Conservation (phyloP, 257 asterid species). For the Linderniella brevidens region DNA sequence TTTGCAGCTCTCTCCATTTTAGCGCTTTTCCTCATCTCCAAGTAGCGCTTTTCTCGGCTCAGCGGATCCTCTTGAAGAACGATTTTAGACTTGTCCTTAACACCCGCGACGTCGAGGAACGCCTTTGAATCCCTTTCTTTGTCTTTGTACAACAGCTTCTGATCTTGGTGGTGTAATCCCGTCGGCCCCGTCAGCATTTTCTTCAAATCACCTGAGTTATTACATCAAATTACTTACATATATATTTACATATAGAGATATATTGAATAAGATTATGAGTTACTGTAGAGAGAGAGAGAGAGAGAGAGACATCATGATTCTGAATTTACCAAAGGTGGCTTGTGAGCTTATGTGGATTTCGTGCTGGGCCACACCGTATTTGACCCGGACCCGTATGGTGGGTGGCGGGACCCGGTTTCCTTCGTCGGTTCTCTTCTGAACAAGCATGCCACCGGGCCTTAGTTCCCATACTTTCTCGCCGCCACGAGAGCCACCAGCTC, state of each 20-base stretch:
- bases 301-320: no score
- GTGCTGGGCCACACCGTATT: conserved; percentile 40
- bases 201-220: conserved; percentile 46
- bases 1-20: conserved; percentile 36
- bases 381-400: conserved; percentile 35
- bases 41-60: conserved; percentile 22
- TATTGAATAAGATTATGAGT: no score
- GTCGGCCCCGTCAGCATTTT: conserved; percentile 37
- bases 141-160: conserved; percentile 40
- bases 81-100: conserved; percentile 42
- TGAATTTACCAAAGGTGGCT: conserved; percentile 40
- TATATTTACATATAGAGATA: no score
- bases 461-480: conserved; percentile 26
- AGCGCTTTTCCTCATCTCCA: conserved; percentile 30
- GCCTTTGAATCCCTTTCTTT: conserved; percentile 40
- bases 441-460: conserved; percentile 69
- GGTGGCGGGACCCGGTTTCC: conserved; percentile 10
- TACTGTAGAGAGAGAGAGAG: no score
- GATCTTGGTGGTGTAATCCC: conserved; percentile 37
- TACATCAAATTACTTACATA: no score
- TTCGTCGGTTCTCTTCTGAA: conserved; percentile 42
- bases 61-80: conserved; percentile 32
- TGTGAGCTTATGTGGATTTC: conserved; percentile 38
- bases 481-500: conserved; percentile 14
- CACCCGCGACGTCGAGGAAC: conserved; percentile 50